Conservation (phyloP, 345 rosid species). For the Litchi chinensis region DNA sequence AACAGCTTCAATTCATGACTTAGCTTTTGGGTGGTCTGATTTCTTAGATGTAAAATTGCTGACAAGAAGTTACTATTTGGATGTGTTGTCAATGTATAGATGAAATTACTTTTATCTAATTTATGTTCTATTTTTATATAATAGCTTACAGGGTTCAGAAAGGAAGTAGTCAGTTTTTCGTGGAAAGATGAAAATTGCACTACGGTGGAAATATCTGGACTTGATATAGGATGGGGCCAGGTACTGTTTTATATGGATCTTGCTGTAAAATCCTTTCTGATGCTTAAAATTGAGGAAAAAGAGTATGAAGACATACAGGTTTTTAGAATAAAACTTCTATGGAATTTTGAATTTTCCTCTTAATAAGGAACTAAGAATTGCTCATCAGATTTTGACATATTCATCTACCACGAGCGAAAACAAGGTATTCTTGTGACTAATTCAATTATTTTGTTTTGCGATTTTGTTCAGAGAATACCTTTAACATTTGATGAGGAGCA, state of each 20-base stretch:
- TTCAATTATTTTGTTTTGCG: background rate
- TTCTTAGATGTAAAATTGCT: background rate
- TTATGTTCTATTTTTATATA: slow-evolving; percentile 22
- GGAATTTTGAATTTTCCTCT: background rate
- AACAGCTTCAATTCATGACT: background rate
- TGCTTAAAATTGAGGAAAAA: slow-evolving; percentile 8
- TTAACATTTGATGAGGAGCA: slow-evolving; percentile 54
- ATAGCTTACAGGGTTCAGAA: slow-evolving; percentile 84
- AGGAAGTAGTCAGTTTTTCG: slow-evolving; percentile 59
- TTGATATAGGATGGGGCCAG: slow-evolving; percentile 99
- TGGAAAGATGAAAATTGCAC: slow-evolving; percentile 59
- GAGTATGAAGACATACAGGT: background rate
- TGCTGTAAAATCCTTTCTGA: background rate
- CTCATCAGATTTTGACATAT: background rate
- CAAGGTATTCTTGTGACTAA: background rate
- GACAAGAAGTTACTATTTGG: background rate
- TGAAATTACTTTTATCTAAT: slow-evolving; percentile 12
- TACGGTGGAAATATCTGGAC: slow-evolving; percentile 88
- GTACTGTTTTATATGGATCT: slow-evolving; percentile 31
- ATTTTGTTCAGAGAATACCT: slow-evolving; percentile 62
- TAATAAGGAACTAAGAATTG: background rate
- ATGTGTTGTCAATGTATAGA: background rate
- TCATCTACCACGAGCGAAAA: background rate
- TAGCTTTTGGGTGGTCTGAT: background rate
- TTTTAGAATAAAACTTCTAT: background rate